Evolutionary conservation across 768 basidiomycete genomes (phyloP), one percentile per base, ranked within the genome.

Genomic region (Mycena epipterygia): DNA sequence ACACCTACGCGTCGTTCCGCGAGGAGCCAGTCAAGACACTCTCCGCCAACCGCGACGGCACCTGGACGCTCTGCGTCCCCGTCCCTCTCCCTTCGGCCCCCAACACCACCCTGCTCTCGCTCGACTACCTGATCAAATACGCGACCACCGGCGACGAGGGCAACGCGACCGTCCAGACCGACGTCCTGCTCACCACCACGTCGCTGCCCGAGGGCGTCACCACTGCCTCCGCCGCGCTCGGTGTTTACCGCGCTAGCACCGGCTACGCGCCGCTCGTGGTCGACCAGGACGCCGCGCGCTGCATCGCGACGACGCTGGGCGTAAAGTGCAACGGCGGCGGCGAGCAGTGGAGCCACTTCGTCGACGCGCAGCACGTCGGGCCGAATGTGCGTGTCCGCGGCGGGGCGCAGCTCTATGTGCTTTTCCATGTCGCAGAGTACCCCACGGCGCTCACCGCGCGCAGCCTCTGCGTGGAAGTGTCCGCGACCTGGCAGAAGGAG

Each of bases 91-190:
- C 70, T 5, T 19, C 37, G 11, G 39, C 52, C 25, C 30, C 37
- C 52, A 70, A 70, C n/a, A 71, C 75, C 14, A 77, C 76, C 13
- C 75, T 77, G n/a, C 13, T 29, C n/a, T 68, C 75, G 1, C 64
- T 76, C 29, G 19, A 6, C 14, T 75, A 76, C 62, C 51, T 74
- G 33, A 56, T 77, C 74, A 75, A 77, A 53, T 77, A 77, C 42
- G 76, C 66, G 21, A 73, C 76, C 11, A 77, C 62, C 49, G 35
- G 37, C 30, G 76, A 77, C 48, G 52, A 56, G 8, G 76, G 74
- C 14, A 71, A 75, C 53, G 69, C 76, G 12, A 73, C 76, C 19
- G 35, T 77, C 58, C 76, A 77, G 64, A 75, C 76, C 14, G 76
- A 77, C 60, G 48, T 68, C 39, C 39, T 76, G 53, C 68, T 76